Evolutionary conservation across 2,329 filamentous ascomycete species (phyloP).

Genomic region (Fonsecaea pugnacius): DNA sequence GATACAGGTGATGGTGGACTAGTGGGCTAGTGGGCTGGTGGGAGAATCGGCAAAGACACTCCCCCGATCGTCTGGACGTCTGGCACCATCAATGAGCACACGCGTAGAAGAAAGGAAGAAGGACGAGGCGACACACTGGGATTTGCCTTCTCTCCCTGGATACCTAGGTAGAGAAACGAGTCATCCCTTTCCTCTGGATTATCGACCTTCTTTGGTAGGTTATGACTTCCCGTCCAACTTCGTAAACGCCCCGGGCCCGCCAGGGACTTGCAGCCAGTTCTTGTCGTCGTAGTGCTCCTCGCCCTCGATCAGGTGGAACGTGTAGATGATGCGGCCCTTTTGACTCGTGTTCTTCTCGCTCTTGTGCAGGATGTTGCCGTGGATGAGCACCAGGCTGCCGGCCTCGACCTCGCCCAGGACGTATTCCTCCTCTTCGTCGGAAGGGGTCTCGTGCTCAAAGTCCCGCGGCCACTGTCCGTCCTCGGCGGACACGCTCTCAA

Average conservation of each 20-base stretch:
- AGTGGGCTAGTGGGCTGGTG: too few species aligned
- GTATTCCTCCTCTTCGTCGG: constrained; percentile 60
- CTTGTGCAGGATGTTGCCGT: constrained; percentile 94
- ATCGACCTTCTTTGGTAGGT: neutral
- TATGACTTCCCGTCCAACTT: constrained; percentile 51
- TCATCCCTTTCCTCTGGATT: neutral
- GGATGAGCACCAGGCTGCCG: constrained; percentile 87
- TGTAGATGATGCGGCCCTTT: constrained; percentile 92
- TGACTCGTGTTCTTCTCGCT: constrained; percentile 87
- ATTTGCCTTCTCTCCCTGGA: too few species aligned
- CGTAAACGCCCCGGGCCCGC: constrained; percentile 77
- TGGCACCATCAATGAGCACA: too few species aligned
- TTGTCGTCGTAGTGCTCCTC: constrained; percentile 75
- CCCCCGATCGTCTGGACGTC: too few species aligned
- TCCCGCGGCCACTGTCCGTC: constrained; percentile 67
- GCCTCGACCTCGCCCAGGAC: constrained; percentile 86
- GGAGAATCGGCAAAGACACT: too few species aligned
- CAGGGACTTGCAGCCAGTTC: constrained; percentile 92
- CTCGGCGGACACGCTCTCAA: constrained; percentile 66
- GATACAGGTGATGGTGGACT: too few species aligned
- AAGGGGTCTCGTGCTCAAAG: constrained; percentile 48
- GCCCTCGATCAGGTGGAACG: constrained; percentile 94
- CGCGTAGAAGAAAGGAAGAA: too few species aligned
- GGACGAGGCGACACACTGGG: too few species aligned
- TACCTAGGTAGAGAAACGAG: too few species aligned